Evolutionary conservation across 2,329 filamentous ascomycete species (phyloP).

Genomic region (Pestalotiopsis sp.): DNA sequence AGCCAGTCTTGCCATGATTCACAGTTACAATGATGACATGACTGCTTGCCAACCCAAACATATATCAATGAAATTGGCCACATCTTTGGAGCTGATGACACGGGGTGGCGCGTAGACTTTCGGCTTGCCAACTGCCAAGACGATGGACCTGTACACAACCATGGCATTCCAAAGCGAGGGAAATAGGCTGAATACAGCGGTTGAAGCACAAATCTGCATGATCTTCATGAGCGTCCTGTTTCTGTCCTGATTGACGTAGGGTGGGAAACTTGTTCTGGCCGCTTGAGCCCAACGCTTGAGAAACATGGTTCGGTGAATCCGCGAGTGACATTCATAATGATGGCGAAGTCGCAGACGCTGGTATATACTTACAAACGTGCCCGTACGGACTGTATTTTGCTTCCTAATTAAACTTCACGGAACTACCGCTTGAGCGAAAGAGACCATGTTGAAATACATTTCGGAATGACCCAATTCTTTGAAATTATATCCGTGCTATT

Average conservation of each 20-base stretch:
- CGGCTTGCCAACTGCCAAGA: not conserved
- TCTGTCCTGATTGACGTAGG: not conserved
- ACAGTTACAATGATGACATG: not conserved
- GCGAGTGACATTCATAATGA: too few relatives aligned
- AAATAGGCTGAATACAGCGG: not conserved
- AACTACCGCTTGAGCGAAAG: too few relatives aligned
- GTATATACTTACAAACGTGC: too few relatives aligned
- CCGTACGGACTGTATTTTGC: too few relatives aligned
- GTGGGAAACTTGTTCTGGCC: not conserved
- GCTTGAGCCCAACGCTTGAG: too few relatives aligned
- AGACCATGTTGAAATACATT: too few relatives aligned
- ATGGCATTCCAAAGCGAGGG: not conserved
- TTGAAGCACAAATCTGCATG: not conserved
- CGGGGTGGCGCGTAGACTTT: not conserved
- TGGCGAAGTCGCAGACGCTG: too few relatives aligned
- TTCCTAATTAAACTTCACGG: too few relatives aligned
- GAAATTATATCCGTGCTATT: too few relatives aligned
- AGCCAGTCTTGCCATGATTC: too few relatives aligned
- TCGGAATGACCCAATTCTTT: too few relatives aligned
- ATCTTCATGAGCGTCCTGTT: not conserved
- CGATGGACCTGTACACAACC: not conserved
- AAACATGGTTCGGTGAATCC: too few relatives aligned
- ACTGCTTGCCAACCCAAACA: not conserved
- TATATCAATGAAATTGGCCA: not conserved
- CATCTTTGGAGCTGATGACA: not conserved